phyloP scores from a whole-genome alignment of 495 filamentous ascomycete genomes.

The Neurospora tetrasperma region DNA sequence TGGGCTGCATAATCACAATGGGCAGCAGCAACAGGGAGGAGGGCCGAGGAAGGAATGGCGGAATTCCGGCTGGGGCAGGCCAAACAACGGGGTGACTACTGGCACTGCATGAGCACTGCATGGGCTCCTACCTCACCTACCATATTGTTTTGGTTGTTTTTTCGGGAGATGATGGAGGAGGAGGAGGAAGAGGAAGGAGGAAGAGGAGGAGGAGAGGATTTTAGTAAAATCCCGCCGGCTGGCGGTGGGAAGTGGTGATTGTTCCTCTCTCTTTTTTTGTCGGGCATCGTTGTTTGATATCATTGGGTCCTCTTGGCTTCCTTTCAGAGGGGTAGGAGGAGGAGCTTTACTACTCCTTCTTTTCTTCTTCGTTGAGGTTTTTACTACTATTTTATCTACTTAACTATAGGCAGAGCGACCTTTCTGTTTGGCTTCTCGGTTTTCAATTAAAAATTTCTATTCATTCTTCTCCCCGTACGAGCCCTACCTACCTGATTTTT shows the following conservation, averaged over 20 bases:
- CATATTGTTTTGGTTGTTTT: background rate
- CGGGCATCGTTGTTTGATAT: background rate
- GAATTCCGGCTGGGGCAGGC: slow-evolving; percentile 41
- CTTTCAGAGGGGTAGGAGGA: background rate
- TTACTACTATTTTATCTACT: background rate
- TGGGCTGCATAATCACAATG: background rate
- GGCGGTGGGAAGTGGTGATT: background rate
- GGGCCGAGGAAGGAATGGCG: slow-evolving; percentile 37
- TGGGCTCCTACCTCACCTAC: background rate
- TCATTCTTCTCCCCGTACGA: background rate
- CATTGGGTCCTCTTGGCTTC: background rate
- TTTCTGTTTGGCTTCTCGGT: background rate
- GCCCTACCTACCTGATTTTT: background rate
- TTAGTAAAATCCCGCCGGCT: background rate
- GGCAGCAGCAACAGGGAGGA: background rate
- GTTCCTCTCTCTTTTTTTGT: background rate
- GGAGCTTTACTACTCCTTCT: background rate
- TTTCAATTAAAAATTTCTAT: background rate
- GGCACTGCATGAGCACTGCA: slow-evolving; percentile 15
- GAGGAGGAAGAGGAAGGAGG: no score
- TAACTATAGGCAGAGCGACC: background rate
- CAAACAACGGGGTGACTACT: slow-evolving; percentile 27
- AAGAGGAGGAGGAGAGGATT: background rate
- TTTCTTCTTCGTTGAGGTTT: background rate
- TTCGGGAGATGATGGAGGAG: background rate